These are phyloP conservation scores for Colletotrichum spaethianum DNA, from an alignment of 2,329 filamentous ascomycete genomes.

Conservation along the genomic window DNA sequence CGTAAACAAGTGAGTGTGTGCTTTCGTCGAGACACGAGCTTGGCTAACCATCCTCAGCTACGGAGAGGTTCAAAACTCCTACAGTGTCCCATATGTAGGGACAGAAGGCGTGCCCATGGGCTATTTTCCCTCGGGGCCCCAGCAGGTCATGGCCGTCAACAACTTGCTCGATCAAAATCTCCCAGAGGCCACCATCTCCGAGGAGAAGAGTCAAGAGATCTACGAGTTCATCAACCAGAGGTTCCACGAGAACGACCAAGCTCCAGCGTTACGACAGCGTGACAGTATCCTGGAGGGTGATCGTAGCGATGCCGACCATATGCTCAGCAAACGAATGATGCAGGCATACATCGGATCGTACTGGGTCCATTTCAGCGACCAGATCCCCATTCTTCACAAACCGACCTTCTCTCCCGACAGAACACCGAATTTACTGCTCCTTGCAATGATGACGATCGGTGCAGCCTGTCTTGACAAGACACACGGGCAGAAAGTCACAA, in stretches of 20 bases:
- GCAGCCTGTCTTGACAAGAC: slow-evolving; percentile 90
- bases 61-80: slow-evolving; percentile 65
- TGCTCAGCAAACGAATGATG: slow-evolving; percentile 93
- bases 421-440: slow-evolving; percentile 85
- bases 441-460: slow-evolving; percentile 93
- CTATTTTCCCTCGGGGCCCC: slow-evolving; percentile 72
- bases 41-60: slow-evolving; percentile 60
- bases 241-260: slow-evolving; percentile 85
- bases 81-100: slow-evolving; percentile 64
- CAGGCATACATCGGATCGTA: slow-evolving; percentile 94
- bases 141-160: slow-evolving; percentile 91
- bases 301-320: slow-evolving; percentile 73
- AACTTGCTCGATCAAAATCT: slow-evolving; percentile 86
- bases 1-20: slow-evolving; percentile 39
- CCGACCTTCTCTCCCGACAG: slow-evolving; percentile 92
- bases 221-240: slow-evolving; percentile 85
- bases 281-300: slow-evolving; percentile 85
- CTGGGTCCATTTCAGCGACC: slow-evolving; percentile 95
- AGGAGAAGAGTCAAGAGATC: slow-evolving; percentile 88
- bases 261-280: slow-evolving; percentile 81
- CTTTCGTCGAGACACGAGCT: background rate
- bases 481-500: slow-evolving; percentile 80
- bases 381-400: slow-evolving; percentile 94
- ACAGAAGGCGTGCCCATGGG: slow-evolving; percentile 64
- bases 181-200: slow-evolving; percentile 85